Percentiles rank a stretch among this genome's conserved stretches.
Conservation (phyloP, 352 stramenopile species). For the Saprolegnia diclina region DNA sequence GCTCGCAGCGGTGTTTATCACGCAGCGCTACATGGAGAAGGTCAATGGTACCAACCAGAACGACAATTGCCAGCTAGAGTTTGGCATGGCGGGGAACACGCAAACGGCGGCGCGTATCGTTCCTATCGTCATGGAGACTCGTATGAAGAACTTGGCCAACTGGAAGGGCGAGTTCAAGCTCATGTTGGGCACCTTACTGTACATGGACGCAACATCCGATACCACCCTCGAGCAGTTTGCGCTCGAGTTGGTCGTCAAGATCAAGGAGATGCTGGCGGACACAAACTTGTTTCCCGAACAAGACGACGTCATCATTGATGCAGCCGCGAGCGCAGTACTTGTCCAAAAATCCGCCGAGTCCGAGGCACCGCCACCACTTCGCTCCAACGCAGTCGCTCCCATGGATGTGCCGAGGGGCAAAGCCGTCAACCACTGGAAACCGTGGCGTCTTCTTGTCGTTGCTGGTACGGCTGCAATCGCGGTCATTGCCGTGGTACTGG, state of each 20-base stretch:
- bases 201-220: background rate
- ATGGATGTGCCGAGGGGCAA: too few relatives aligned
- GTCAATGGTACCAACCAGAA: conserved; percentile 2
- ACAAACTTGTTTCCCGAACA: background rate
- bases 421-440: too few relatives aligned
- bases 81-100: background rate
- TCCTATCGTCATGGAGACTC: background rate
- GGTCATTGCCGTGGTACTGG: background rate
- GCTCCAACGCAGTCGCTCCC: background rate
- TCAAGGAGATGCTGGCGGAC: background rate
- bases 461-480: background rate
- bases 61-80: conserved; percentile 22
- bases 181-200: background rate
- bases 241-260: background rate
- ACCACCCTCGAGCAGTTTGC: background rate
- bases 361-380: background rate
- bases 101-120: background rate
- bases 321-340: background rate
- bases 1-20: conserved; percentile 6
- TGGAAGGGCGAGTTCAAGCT: background rate
- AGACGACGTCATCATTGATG: background rate
- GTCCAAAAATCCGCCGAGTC: too few relatives aligned
- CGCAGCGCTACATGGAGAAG: conserved; percentile 16
- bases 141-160: background rate
- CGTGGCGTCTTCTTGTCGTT: too few relatives aligned